These are phyloP conservation scores for Cytospora leucostoma DNA, from an alignment of 2,329 filamentous ascomycete species.

Conservation along the genomic window DNA sequence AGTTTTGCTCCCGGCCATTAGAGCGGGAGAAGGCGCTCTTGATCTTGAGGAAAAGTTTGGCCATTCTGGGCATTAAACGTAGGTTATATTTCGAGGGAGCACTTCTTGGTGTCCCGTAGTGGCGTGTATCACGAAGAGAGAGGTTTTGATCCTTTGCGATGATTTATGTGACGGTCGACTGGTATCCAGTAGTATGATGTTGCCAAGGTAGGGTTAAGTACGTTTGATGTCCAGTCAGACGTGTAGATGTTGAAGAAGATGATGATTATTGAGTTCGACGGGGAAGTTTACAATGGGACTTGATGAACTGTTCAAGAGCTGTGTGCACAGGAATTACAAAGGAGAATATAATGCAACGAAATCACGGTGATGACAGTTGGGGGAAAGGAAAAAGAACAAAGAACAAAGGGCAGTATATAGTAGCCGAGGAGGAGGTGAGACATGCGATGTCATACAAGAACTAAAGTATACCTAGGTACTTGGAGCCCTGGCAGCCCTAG, in stretches of 20 bases:
- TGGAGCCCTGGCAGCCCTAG: not conserved
- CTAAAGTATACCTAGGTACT: not conserved
- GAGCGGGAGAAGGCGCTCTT: constrained; percentile 20
- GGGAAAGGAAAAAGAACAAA: not conserved
- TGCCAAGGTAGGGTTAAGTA: not conserved
- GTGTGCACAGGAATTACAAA: not conserved
- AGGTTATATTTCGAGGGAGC: not conserved
- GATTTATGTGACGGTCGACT: not conserved
- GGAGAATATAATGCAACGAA: not conserved
- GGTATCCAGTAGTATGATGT: not conserved
- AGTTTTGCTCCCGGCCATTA: constrained; percentile 6
- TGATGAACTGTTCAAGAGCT: not conserved
- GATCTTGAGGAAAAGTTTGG: constrained; percentile 13
- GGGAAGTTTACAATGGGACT: not conserved
- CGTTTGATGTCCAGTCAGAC: not conserved
- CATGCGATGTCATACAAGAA: not conserved
- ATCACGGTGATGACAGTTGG: not conserved
- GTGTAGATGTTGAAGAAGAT: not conserved
- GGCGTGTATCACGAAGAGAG: not conserved
- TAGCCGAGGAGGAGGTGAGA: not conserved
- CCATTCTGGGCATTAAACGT: constrained; percentile 1
- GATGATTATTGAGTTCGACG: not conserved
- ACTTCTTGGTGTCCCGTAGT: not conserved
- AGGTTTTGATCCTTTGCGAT: not conserved
- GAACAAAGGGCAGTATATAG: not conserved